Evolutionary conservation across 2,329 filamentous ascomycete species (phyloP).

Genomic region (Podosphaera fusca): DNA sequence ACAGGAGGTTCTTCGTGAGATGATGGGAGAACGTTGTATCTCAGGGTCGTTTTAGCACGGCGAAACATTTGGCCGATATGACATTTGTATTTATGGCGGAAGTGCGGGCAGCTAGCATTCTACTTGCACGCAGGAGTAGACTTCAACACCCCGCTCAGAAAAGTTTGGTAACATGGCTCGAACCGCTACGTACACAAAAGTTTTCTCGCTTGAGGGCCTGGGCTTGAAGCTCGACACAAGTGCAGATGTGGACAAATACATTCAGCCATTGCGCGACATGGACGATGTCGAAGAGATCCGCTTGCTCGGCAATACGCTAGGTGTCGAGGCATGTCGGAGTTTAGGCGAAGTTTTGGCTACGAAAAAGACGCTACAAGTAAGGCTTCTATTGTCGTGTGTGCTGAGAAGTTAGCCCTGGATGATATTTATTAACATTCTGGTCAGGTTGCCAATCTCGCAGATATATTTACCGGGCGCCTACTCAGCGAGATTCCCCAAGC

Average conservation of each 20-base stretch:
- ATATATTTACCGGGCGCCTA: conserved; percentile 91
- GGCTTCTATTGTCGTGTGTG: conserved; percentile 4
- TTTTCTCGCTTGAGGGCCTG: conserved; percentile 82
- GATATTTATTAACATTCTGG: neutral
- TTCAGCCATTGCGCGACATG: conserved; percentile 48
- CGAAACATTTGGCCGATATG: neutral
- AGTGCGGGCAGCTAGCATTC: too few species aligned
- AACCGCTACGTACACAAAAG: conserved; percentile 21
- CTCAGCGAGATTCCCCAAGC: conserved; percentile 85
- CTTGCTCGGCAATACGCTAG: conserved; percentile 78
- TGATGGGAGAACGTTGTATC: too few species aligned
- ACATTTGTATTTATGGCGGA: neutral
- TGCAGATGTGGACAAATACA: conserved; percentile 65
- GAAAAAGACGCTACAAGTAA: conserved; percentile 60
- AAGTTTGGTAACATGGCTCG: too few species aligned
- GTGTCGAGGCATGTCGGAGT: conserved; percentile 65
- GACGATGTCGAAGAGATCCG: conserved; percentile 63
- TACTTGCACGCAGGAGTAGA: too few species aligned
- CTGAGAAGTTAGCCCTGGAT: neutral
- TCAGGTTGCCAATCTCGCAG: conserved; percentile 67
- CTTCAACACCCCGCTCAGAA: too few species aligned
- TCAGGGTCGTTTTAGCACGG: neutral
- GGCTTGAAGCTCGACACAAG: conserved; percentile 80
- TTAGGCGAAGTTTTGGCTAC: conserved; percentile 64
- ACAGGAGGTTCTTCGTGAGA: too few species aligned